These are phyloP conservation scores for Fusarium mundagurra DNA, from an alignment of 2,329 filamentous ascomycete species.

Conservation along the genomic window DNA sequence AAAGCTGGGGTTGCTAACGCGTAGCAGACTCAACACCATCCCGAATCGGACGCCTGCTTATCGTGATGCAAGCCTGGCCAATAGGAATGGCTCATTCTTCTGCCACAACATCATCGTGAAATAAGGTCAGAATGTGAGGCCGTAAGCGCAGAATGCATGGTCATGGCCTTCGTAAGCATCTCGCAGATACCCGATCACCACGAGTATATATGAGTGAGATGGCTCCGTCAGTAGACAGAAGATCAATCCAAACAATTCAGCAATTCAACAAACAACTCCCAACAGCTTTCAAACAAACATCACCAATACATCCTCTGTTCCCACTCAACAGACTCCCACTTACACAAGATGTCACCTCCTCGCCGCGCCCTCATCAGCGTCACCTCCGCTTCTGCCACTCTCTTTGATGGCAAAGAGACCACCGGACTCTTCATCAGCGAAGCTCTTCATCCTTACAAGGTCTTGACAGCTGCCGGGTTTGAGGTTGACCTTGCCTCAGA, in stretches of 20 bases:
- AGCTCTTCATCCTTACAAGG: slow-evolving; percentile 14
- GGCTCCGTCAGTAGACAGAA: neutral
- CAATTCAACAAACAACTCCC: neutral
- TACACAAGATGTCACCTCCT: slow-evolving; percentile 4
- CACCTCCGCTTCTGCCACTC: slow-evolving; percentile 17
- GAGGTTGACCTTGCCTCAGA: slow-evolving; percentile 9
- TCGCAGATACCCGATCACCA: neutral
- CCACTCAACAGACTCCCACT: neutral
- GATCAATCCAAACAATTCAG: neutral
- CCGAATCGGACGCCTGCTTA: neutral
- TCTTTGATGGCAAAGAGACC: slow-evolving; percentile 12
- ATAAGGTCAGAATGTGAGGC: neutral
- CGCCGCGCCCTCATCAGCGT: slow-evolving; percentile 19
- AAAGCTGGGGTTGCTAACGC: neutral
- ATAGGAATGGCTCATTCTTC: neutral
- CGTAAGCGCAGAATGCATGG: neutral
- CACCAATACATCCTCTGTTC: neutral
- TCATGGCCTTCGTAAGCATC: neutral
- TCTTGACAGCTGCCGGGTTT: slow-evolving; percentile 3
- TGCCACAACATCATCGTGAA: no score
- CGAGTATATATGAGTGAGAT: neutral
- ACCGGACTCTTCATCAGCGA: slow-evolving; percentile 11
- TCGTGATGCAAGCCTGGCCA: neutral
- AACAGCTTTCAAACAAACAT: neutral
- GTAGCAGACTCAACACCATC: neutral